Base-by-base conservation (phyloP, 106 monocot species). In the Apostasia ramifera region DNA sequence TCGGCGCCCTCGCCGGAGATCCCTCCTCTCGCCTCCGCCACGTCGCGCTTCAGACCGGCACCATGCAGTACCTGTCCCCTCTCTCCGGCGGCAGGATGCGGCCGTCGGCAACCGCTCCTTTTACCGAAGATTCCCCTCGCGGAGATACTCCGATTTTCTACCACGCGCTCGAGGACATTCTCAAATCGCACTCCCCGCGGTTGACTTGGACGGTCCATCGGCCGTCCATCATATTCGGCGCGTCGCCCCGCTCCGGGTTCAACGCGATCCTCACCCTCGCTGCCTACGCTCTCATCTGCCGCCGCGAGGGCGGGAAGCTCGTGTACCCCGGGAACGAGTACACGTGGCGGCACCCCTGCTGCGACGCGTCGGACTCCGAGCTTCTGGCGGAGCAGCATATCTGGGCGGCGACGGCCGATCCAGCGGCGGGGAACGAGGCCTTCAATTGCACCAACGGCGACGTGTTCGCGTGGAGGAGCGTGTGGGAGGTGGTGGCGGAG, bases 371-470 rank as follows among this genome's bases (percentile, higher is more conserved):
- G n/a, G 74, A 74, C 13, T 39, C 74, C 1, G 51, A 39, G 7
- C 6, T 74, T 39, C 57, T 74, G 49, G 74, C 74, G 2, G 41
- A 67, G 7, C 74, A 67, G 58, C 74, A 67, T 47, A 55, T 58
- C 12, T 49, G 66, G 12, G 51, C 63, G 46, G 73, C 65, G 46
- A 54, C 41, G 65, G 54, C 70, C 26, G 37, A 43, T 0, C 26
- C 59, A 26, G 39, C 1, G 40, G 74, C 48, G 0, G n/a, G 11
- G 39, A 58, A 67, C 58, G 57, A 74, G 9, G 74, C 74, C 5
- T 74, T 74, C 40, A 74, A 74, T 38, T 74, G 74, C 50, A 67
- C 67, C 53, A 74, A 74, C 58, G 74, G 66, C 2, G 74, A 74
- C 39, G 74, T 74, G 47, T 74, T 74, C 66, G 43, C 73, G 4